These are phyloP conservation scores for Penicillium griseofulvum DNA, from an alignment of 2,329 filamentous ascomycete species.

Conservation along the genomic window DNA sequence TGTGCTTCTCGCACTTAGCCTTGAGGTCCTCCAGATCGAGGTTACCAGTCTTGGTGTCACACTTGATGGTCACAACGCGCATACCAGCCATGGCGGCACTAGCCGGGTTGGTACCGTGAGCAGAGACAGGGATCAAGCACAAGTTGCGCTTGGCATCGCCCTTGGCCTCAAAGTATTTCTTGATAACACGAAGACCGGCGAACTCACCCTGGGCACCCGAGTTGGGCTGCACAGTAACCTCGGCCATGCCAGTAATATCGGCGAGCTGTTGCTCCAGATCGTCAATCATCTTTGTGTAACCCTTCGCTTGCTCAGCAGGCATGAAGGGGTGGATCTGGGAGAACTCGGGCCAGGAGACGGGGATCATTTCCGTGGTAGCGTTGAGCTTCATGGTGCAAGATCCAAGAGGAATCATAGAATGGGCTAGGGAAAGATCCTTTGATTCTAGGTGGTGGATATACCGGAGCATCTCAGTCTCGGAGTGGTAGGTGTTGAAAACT, in stretches of 20 bases:
- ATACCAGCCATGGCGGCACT: conserved; percentile 95
- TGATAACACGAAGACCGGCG: conserved; percentile 81
- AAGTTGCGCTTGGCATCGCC: conserved; percentile 71
- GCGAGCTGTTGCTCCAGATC: conserved; percentile 73
- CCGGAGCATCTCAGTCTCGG: conserved; percentile 87
- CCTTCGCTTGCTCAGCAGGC: conserved; percentile 60
- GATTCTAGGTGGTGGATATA: conserved; percentile 93
- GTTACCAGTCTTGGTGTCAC: conserved; percentile 81
- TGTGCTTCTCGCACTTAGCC: conserved; percentile 84
- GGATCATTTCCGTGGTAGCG: conserved; percentile 87
- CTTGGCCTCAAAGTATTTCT: conserved; percentile 73
- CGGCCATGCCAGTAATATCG: conserved; percentile 83
- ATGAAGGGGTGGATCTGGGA: conserved; percentile 79
- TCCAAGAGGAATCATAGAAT: conserved; percentile 96
- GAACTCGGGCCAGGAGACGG: conserved; percentile 73
- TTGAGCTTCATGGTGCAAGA: conserved; percentile 99
- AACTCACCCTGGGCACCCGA: conserved; percentile 96
- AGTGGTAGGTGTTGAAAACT: conserved; percentile 93
- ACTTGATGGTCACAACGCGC: conserved; percentile 90
- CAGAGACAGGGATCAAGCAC: conserved; percentile 90
- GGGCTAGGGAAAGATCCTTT: conserved; percentile 88
- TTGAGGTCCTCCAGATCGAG: conserved; percentile 82
- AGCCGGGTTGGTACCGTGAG: conserved; percentile 93
- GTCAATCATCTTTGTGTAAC: conserved; percentile 68
- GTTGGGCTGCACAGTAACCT: conserved; percentile 89